These are phyloP conservation scores for Candida albicans DNA, from an alignment of 1,139 yeast genomes.

Conservation along the genomic window DNA sequence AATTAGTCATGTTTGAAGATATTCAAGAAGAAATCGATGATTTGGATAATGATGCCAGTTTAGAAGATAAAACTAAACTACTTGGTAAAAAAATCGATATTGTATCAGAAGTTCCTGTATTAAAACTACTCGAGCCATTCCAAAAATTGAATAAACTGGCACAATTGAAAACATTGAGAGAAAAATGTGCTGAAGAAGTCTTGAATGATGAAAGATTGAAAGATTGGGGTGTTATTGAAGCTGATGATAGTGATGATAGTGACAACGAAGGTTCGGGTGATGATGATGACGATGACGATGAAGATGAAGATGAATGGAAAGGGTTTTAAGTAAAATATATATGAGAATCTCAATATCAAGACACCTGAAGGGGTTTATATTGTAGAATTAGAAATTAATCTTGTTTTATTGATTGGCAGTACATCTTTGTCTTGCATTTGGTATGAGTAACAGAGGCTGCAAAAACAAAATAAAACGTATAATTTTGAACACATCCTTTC, in stretches of 20 bases:
- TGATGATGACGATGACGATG: constrained; percentile 18
- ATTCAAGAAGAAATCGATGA: constrained; percentile 44
- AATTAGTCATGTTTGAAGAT: constrained; percentile 55
- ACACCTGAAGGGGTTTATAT: not conserved
- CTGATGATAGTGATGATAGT: constrained; percentile 22
- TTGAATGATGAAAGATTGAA: constrained; percentile 62
- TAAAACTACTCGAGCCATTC: constrained; percentile 58
- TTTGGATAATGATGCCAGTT: constrained; percentile 25
- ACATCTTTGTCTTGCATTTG: too few species aligned
- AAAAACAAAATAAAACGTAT: too few species aligned
- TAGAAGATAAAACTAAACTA: constrained; percentile 27
- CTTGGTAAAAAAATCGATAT: constrained; percentile 27
- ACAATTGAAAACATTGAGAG: constrained; percentile 62
- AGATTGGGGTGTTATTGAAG: constrained; percentile 61
- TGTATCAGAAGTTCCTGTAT: constrained; percentile 53
- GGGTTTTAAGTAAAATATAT: constrained; percentile 22
- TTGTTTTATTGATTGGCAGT: too few species aligned
- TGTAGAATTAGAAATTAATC: not conserved
- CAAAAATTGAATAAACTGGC: constrained; percentile 49
- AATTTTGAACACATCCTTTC: too few species aligned
- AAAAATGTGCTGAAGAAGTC: constrained; percentile 65
- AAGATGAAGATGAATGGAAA: constrained; percentile 33
- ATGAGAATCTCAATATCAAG: too few species aligned
- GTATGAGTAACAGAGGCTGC: too few species aligned
- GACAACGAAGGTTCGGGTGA: constrained; percentile 18